Evolutionary conservation across 1,139 yeast genomes (phyloP).

Genomic region (Debaryomyces sp.): DNA sequence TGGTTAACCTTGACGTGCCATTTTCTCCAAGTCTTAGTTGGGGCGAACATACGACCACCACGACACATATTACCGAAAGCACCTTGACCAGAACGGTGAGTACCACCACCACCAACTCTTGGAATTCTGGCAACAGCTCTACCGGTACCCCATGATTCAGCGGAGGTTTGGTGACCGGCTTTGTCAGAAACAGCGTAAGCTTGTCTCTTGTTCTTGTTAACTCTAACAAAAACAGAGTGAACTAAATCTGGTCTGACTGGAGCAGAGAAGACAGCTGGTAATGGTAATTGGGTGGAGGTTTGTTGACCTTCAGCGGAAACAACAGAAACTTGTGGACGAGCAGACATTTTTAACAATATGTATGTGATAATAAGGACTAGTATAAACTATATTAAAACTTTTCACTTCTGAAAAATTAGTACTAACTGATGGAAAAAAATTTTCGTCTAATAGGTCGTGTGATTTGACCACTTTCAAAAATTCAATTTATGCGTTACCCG

Average conservation of each 20-base stretch:
- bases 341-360: constrained; percentile 54
- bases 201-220: constrained; percentile 99
- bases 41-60: constrained; percentile 99
- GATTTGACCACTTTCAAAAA: neutral
- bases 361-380: constrained; percentile 28
- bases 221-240: constrained; percentile 97
- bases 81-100: constrained; percentile 99
- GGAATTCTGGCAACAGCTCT: constrained; percentile 99
- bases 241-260: constrained; percentile 99
- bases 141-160: constrained; percentile 99
- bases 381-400: constrained; percentile 4
- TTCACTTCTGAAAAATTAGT: neutral
- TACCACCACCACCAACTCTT: constrained; percentile 99
- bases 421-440: constrained; percentile 6
- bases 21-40: constrained; percentile 99
- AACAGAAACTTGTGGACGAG: constrained; percentile 97
- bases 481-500: constrained; percentile 1
- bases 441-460: constrained; percentile 8
- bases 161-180: constrained; percentile 99
- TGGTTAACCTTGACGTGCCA: constrained; percentile 99
- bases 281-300: constrained; percentile 81
- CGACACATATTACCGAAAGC: constrained; percentile 99
- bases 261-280: constrained; percentile 99
- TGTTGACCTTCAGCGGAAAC: constrained; percentile 87
- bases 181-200: constrained; percentile 99